Percentiles rank a stretch among this genome's conserved stretches.
Evolutionary conservation across 805 yeast species (phyloP).

Genomic region (Jamesozyma jinghongensis): DNA sequence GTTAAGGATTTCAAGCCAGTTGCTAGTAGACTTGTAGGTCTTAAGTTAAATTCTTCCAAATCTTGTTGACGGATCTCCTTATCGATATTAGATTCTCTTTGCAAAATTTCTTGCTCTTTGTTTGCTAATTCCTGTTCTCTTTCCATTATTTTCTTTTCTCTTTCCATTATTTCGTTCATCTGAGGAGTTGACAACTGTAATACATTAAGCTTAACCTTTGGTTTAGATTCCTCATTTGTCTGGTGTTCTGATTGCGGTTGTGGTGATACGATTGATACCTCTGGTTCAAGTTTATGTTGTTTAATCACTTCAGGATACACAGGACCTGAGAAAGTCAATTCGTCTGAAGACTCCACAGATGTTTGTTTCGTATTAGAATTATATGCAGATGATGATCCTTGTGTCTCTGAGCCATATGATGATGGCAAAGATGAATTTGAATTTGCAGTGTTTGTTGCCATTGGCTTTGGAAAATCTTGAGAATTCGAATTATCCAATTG

Average conservation of each 20-base stretch:
- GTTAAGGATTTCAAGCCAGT: constrained; percentile 15
- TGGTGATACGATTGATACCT: no score
- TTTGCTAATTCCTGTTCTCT: constrained; percentile 5
- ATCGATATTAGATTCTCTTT: constrained; percentile 10
- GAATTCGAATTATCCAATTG: neutral
- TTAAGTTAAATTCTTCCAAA: constrained; percentile 9
- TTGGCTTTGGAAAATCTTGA: no score
- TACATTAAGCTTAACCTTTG: constrained; percentile 16
- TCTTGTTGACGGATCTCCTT: constrained; percentile 7
- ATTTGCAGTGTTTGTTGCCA: no score
- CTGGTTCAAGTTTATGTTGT: neutral
- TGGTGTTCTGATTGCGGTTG: no score
- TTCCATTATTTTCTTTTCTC: constrained; percentile 9
- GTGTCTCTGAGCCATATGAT: no score
- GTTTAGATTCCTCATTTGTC: neutral
- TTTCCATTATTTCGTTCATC: constrained; percentile 14
- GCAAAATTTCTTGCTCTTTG: constrained; percentile 8
- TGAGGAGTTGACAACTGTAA: constrained; percentile 22
- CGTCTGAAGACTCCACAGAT: no score
- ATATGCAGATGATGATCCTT: no score
- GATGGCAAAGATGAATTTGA: no score
- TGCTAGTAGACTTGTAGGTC: constrained; percentile 17
- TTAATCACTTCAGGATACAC: neutral
- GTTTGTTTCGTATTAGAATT: no score
- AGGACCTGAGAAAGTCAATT: no score